phyloP scores from a whole-genome alignment of 2,329 filamentous ascomycete genomes.

The Parascedosporium putredinis region DNA sequence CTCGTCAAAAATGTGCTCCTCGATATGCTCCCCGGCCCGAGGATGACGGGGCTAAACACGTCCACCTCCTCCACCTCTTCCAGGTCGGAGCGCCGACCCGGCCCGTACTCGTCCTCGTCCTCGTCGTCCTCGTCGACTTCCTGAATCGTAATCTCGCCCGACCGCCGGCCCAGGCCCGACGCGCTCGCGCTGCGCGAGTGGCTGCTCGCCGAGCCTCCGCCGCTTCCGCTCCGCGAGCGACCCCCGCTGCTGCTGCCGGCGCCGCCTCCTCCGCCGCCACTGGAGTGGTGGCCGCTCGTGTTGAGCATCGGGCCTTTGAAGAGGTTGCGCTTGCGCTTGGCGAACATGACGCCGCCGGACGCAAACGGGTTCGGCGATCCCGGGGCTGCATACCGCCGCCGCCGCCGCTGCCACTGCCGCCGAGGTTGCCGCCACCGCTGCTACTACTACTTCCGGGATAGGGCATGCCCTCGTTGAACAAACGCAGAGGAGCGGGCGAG shows the following conservation, averaged over 20 bases:
- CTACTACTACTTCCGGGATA: too few relatives aligned
- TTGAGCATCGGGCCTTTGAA: conserved; percentile 72
- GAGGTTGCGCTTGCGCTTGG: conserved; percentile 67
- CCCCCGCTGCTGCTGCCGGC: conserved; percentile 16
- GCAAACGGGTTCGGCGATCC: conserved; percentile 49
- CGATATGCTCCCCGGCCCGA: conserved; percentile 8
- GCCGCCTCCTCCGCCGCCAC: too few relatives aligned
- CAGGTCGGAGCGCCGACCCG: conserved; percentile 20
- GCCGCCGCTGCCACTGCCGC: too few relatives aligned
- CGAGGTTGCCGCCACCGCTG: too few relatives aligned
- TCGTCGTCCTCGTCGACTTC: conserved; percentile 50
- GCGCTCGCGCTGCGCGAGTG: conserved; percentile 52
- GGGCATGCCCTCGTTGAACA: conserved; percentile 51
- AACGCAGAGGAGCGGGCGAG: conserved; percentile 36
- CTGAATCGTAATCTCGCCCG: conserved; percentile 64
- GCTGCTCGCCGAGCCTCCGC: too few relatives aligned
- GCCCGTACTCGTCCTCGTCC: too few relatives aligned
- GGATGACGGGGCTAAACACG: conserved; percentile 12
- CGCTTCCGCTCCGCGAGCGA: too few relatives aligned
- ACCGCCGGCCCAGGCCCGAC: conserved; percentile 52
- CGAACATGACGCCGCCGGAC: conserved; percentile 58
- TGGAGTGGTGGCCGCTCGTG: conserved; percentile 28
- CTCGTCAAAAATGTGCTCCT: conserved; percentile 14
- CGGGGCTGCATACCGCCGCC: conserved; percentile 28
- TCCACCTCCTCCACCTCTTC: conserved; percentile 36